Evolutionary conservation across 2,329 filamentous ascomycete species (phyloP).

Genomic region (Graphiopsis chlorocephala): DNA sequence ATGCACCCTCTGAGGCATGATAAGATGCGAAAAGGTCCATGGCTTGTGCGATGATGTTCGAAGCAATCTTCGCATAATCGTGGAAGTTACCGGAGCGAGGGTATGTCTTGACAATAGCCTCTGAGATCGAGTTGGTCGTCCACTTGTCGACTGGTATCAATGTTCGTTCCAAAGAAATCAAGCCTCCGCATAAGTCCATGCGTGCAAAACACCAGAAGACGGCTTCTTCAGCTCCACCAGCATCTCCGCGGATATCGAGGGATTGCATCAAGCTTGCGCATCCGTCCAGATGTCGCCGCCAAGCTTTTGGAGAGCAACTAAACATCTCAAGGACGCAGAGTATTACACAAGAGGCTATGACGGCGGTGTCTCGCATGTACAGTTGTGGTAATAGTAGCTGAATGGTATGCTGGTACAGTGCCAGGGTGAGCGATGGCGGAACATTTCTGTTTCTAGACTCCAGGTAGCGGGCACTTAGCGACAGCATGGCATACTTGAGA

Average conservation of each 20-base stretch:
- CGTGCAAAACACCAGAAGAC: constrained; percentile 57
- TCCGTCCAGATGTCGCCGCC: constrained; percentile 53
- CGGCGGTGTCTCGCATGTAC: constrained; percentile 41
- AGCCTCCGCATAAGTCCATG: constrained; percentile 54
- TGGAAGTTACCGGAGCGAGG: constrained; percentile 37
- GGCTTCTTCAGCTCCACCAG: constrained; percentile 49
- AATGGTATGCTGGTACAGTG: constrained; percentile 52
- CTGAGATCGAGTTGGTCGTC: constrained; percentile 38
- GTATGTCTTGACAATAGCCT: constrained; percentile 33
- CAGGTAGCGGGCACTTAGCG: constrained; percentile 51
- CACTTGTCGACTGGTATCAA: constrained; percentile 49
- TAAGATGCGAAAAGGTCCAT: constrained; percentile 20
- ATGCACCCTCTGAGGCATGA: constrained; percentile 11
- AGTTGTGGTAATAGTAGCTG: constrained; percentile 39
- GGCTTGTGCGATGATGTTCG: constrained; percentile 52
- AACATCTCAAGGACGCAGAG: constrained; percentile 47
- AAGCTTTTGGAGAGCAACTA: constrained; percentile 45
- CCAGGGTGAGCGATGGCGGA: constrained; percentile 47
- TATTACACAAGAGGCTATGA: constrained; percentile 45
- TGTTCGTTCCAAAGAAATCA: constrained; percentile 50
- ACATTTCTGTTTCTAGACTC: constrained; percentile 44
- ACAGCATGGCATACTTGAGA: constrained; percentile 49
- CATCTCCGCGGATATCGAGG: constrained; percentile 49
- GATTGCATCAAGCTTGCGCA: constrained; percentile 51
- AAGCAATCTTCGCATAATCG: constrained; percentile 57